Base-by-base conservation (phyloP, 768 basidiomycete genomes). In the Mycena sanguinolenta region DNA sequence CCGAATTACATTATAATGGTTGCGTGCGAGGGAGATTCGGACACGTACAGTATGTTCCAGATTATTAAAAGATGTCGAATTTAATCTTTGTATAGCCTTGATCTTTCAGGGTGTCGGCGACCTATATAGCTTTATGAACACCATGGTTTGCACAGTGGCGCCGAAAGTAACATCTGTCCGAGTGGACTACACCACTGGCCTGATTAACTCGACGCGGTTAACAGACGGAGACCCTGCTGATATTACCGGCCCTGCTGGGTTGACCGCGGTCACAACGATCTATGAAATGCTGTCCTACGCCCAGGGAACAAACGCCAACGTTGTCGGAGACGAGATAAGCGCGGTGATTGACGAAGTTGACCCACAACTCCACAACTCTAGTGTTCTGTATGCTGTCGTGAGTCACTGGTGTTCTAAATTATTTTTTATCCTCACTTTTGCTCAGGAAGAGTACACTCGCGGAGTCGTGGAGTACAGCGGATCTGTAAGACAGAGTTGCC, bases 1-100 rank as follows among this genome's bases (percentile, higher is more conserved):
- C n/a, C 39, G 2, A 57, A 55, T 42, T 46, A 55, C 30, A 0
- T 64, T 25, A 19, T 64, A 38, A 57, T 57, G 63, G 21, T 57
- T 12, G 63, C 27, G 1, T 64, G 63, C 23, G 39, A n/a, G n/a
- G n/a, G n/a, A n/a, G n/a, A n/a, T n/a, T n/a, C n/a, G 14, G 32
- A 34, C 32, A 4, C 23, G 52, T 63, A 63, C 21, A 28, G 63
- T 63, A 44, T 19, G 63, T 13, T 5, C 27, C 23, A 16, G 2
- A 14, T 14, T 6, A 27, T 32, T 25, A 13, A 44, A n/a, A n/a
- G n/a, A n/a, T 14, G 4, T 27, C 52, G 1, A 6, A 19, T 17
- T 36, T 44, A 32, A 63, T 16, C 10, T 2, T 0, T 23, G 3
- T 3, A 2, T 25, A 57, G 54, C 21, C 8, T n/a, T 65, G 3